Base-by-base conservation (phyloP, 371 early-diverging fungal species). In the Mucor racemosus region DNA sequence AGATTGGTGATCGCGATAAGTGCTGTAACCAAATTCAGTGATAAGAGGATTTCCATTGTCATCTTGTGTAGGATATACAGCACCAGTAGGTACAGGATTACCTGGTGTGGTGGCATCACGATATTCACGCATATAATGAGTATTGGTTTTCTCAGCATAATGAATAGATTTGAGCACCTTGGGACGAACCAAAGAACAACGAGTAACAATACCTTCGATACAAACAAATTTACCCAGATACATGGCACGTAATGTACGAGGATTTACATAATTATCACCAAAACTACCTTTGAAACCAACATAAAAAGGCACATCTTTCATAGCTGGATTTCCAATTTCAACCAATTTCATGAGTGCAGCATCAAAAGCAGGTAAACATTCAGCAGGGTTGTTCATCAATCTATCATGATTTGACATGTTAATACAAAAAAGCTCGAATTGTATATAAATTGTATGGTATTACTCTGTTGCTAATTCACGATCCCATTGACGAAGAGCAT, bases 181-280 rank as follows among this genome's bases (percentile, higher is more conserved):
- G 63, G 99, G 99, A 36, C 99, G 82, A 1, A 99, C 99, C 58
- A 98, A 85, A 33, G 99, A 98, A 87, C 98, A 97, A 66, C 94
- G 90, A 4, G 99, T 99, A 33, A 99, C 98, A 69, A 99, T 99
- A 56, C 99, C 99, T 80, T 99, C 99, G 39, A 99, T 75, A 70
- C 95, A 97, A 36, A 99, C 90, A 64, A 99, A 82, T 74, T 92
- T 92, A 33, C 97, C 96, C 21, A 99, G 74, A 62, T 88, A 91
- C 59, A 75, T 76, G 8, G 99, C 91, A 34, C 86, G 87, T 54
- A 99, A 70, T n/a, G 92, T 91, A 60, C 99, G 88, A 13, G 99
- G 99, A 63, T 91, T 94, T 61, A 98, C 82, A 53, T 91, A 88
- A 67, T 95, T 82, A 38, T 91, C 92, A 42, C 99, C 99, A 81